Conservation (phyloP, 176 grass and related monocot genomes). For the Eremochloa ophiuroides region DNA sequence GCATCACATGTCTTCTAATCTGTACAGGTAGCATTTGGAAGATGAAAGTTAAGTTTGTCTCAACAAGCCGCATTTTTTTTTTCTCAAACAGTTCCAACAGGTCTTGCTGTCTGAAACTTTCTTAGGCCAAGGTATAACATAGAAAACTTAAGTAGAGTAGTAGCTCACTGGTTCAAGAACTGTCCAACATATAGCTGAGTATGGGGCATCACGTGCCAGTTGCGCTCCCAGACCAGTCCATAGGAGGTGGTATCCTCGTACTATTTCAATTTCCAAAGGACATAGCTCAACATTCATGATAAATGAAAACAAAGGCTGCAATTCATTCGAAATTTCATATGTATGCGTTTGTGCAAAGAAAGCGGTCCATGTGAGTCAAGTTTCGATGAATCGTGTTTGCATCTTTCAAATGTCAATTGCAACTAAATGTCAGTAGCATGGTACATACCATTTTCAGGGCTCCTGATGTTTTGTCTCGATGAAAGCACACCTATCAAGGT, state of each 20-base stretch:
- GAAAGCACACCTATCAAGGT: conserved; percentile 67
- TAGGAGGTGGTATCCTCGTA: conserved; percentile 61
- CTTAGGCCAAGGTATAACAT: conserved; percentile 14
- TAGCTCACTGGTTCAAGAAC: conserved; percentile 86
- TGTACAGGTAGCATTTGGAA: conserved; percentile 30
- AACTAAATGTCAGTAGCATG: conserved; percentile 7
- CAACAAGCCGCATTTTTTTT: background rate
- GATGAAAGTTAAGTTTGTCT: background rate
- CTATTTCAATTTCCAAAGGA: conserved; percentile 31
- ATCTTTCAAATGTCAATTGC: conserved; percentile 10
- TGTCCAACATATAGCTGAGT: conserved; percentile 88
- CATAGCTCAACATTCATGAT: background rate
- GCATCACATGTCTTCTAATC: conserved; percentile 57
- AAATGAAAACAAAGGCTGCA: background rate
- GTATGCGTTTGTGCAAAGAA: background rate
- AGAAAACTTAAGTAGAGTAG: conserved; percentile 13
- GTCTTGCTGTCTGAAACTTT: background rate
- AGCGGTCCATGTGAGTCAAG: background rate
- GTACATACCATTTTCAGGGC: conserved; percentile 54
- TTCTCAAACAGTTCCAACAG: background rate
- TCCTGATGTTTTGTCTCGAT: conserved; percentile 39
- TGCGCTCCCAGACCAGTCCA: conserved; percentile 97
- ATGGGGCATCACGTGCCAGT: conserved; percentile 88
- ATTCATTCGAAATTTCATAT: background rate
- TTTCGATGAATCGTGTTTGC: background rate